phyloP scores from a whole-genome alignment of 2,329 filamentous ascomycete genomes.

The Penicillium occitanis region DNA sequence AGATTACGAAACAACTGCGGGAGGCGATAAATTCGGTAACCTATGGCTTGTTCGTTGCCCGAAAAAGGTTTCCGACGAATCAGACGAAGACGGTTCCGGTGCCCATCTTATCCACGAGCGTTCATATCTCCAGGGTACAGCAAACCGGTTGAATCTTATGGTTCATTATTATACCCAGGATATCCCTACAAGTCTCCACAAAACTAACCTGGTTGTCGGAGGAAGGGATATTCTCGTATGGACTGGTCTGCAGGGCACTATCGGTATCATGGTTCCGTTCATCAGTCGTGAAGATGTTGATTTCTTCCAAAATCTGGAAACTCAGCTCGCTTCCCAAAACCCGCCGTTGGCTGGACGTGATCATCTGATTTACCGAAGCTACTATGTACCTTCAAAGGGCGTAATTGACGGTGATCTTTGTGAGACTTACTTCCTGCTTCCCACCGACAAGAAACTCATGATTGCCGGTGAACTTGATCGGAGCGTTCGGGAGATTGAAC shows the following conservation, averaged over 20 bases:
- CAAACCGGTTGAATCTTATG: slow-evolving; percentile 80
- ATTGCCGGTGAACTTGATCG: slow-evolving; percentile 92
- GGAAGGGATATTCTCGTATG: slow-evolving; percentile 89
- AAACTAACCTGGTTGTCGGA: slow-evolving; percentile 84
- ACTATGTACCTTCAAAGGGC: slow-evolving; percentile 95
- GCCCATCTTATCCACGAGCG: slow-evolving; percentile 89
- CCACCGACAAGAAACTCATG: slow-evolving; percentile 88
- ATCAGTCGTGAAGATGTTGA: slow-evolving; percentile 89
- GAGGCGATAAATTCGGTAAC: slow-evolving; percentile 97
- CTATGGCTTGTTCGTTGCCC: slow-evolving; percentile 89
- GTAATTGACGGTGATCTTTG: slow-evolving; percentile 96
- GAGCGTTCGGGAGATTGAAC: slow-evolving; percentile 87
- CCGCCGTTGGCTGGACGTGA: slow-evolving; percentile 86
- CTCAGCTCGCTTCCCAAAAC: slow-evolving; percentile 81
- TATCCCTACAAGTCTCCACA: slow-evolving; percentile 85
- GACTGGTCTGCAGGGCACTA: slow-evolving; percentile 90
- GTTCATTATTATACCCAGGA: slow-evolving; percentile 90
- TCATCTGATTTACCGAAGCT: slow-evolving; percentile 91
- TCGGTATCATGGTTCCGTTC: slow-evolving; percentile 92
- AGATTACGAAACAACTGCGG: slow-evolving; percentile 93
- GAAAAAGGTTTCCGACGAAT: slow-evolving; percentile 78
- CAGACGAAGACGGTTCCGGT: slow-evolving; percentile 87
- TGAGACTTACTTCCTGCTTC: slow-evolving; percentile 81
- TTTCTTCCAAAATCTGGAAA: slow-evolving; percentile 94
- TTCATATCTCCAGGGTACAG: slow-evolving; percentile 83